Base-by-base conservation (phyloP, 116 monocot genomes). In the Papilionanthe hybrid region DNA sequence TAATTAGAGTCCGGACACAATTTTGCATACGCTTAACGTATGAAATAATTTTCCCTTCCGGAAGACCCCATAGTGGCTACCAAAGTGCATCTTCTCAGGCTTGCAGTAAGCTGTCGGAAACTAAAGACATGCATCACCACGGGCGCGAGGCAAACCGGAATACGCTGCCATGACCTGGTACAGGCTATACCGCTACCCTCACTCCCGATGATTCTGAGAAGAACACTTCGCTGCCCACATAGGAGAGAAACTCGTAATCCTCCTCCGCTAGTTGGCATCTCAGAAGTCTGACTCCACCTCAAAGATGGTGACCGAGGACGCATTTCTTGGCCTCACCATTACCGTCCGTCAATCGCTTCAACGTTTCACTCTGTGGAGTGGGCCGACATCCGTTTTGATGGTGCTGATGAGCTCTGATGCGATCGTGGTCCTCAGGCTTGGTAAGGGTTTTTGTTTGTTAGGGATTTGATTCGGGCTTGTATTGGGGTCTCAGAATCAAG, bases 191-290 rank as follows among this genome's bases (percentile, higher is more conserved):
- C 76, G 77, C 41, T 19, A 32, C 53, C 78, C 82, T 27, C 78
- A 42, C 15, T n/a, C 78, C 42, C 77, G 78, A 37, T 17, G 32
- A 8, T 45, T 82, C 78, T 82, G 82, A 72, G 82, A 82, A 28
- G 71, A 43, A 17, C 77, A 42, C 55, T 69, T 72, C 28, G 82
- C 78, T 6, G 55, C 78, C 2, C 53, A 57, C 41, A 78, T 82
- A 56, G 78, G 82, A 17, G 78, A 78, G 77, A 82, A 78, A 27
- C 82, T 82, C 8, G 82, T 56, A n/a, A 0, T 71, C 9, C 77
- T 78, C 28, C 57, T 82, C 18, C 69, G 20, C 53, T 57, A 72
- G 42, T 82, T 18, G 82, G 82, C 28, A 72, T 82, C 29, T 56
- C 72, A 4, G 25, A 72, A 4, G 19, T 82, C 9, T 56, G 57